A percentile compares a stretch with the other conserved stretches of the same genome.
Evolutionary conservation across 2,329 filamentous ascomycete species (phyloP).

Genomic region (Microcyclospora pomicola): DNA sequence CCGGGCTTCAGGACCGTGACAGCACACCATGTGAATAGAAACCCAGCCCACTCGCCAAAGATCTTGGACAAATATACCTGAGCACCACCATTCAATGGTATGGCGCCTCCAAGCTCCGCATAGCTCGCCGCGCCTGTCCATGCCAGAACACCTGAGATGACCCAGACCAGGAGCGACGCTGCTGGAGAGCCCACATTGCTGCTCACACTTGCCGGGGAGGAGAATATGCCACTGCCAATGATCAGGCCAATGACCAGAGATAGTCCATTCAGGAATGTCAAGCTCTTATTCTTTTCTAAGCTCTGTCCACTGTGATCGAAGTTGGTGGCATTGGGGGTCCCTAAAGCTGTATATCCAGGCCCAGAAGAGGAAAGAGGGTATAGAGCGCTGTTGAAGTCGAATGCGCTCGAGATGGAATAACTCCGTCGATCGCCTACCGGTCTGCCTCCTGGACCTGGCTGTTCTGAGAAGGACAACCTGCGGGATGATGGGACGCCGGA

Average conservation of each 20-base stretch:
- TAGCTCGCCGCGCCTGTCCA: slow-evolving; percentile 96
- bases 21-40: slow-evolving; percentile 92
- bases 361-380: slow-evolving; percentile 78
- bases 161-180: slow-evolving; percentile 81
- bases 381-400: slow-evolving; percentile 86
- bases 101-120: slow-evolving; percentile 87
- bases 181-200: slow-evolving; percentile 82
- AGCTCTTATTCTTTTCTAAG: slow-evolving; percentile 84
- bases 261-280: slow-evolving; percentile 88
- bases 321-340: slow-evolving; percentile 50
- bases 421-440: slow-evolving; percentile 45
- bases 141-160: slow-evolving; percentile 75
- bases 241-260: slow-evolving; percentile 85
- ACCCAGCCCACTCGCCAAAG: slow-evolving; percentile 83
- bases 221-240: slow-evolving; percentile 94
- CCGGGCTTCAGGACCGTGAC: slow-evolving; percentile 90
- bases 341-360: slow-evolving; percentile 70
- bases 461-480: slow-evolving; percentile 69
- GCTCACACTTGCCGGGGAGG: slow-evolving; percentile 84
- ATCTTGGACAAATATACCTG: slow-evolving; percentile 94
- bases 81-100: slow-evolving; percentile 85
- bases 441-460: background rate
- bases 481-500: slow-evolving; percentile 80
- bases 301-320: slow-evolving; percentile 39
- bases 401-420: slow-evolving; percentile 83